A percentile compares a stretch with the other conserved stretches of the same genome.
These are phyloP conservation scores for Allium cepa DNA, from an alignment of 106 monocot species.

Conservation along the genomic window DNA sequence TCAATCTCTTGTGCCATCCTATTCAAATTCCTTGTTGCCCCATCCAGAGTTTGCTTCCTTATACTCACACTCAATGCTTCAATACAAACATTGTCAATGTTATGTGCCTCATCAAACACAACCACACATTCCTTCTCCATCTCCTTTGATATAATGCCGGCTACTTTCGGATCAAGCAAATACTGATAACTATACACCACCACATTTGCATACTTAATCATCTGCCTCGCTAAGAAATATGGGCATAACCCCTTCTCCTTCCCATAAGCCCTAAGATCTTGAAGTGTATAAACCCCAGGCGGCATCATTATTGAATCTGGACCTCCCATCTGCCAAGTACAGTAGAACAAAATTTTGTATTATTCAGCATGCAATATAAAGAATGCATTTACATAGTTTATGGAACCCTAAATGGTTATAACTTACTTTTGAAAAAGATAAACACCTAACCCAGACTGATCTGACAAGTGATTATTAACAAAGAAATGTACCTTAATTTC, in stretches of 20 bases:
- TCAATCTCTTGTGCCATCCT: slow-evolving; percentile 81
- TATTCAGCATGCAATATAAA: too few relatives aligned
- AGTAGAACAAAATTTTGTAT: too few relatives aligned
- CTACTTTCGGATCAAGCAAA: slow-evolving; percentile 91
- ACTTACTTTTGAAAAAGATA: too few relatives aligned
- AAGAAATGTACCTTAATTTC: too few relatives aligned
- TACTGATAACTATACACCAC: slow-evolving; percentile 99
- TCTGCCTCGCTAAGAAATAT: slow-evolving; percentile 79
- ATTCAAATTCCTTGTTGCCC: slow-evolving; percentile 77
- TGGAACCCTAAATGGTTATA: too few relatives aligned
- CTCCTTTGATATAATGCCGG: slow-evolving; percentile 86
- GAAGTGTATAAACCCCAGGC: slow-evolving; percentile 81
- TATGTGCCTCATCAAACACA: slow-evolving; percentile 97
- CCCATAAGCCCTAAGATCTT: slow-evolving; percentile 61
- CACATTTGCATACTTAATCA: slow-evolving; percentile 78
- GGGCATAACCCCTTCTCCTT: slow-evolving; percentile 71
- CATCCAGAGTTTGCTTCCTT: slow-evolving; percentile 80
- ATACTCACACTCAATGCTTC: slow-evolving; percentile 93
- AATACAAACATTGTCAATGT: slow-evolving; percentile 98
- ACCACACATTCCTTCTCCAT: slow-evolving; percentile 94
- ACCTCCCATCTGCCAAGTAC: slow-evolving; percentile 10
- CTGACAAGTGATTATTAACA: too few relatives aligned
- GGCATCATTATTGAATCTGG: slow-evolving; percentile 62
- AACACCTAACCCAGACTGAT: too few relatives aligned
- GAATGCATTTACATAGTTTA: too few relatives aligned